Evolutionary conservation across 306 rosid genomes (phyloP), one percentile per base, ranked within the genome.

Genomic region (Cucurbita argyrosperma): DNA sequence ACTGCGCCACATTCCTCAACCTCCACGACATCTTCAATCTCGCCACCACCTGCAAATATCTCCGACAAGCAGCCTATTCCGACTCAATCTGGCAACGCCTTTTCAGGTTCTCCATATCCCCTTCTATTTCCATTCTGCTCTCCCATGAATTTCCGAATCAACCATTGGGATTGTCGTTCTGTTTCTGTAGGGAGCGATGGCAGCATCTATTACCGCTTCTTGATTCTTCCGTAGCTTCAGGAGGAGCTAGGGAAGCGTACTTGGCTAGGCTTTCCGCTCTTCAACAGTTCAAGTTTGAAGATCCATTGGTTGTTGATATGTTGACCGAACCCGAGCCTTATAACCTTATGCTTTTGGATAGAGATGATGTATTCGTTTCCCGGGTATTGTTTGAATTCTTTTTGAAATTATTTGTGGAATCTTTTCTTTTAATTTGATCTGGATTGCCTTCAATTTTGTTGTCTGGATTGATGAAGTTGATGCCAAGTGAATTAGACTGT

Each of bases 1-100:
- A 82, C 75, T 86, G 96, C 81, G 82, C 88, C 46, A 23, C 51
- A 52, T 79, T 53, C 78, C 86, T 92, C 8, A 77, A 45, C 65
- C 81, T 82, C 79, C 88, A 68, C 50, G 97, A 89, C 70, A 74
- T 92, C 75, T 89, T 88, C 82, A 86, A 83, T 65, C 18, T 91
- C 75, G 89, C 96, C 70, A 83, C 81, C 83, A 82, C 87, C 74
- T 89, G 91, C 87, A 83, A 78, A 74, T 79, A 76, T 57, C 80
- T 92, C 86, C 85, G 83, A 53, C 83, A 76, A 61, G 87, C 80
- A 74, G 83, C 96, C 6, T 89, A 86, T 68, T 87, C 97, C 72
- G 92, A 92, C 79, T 80, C 88, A 62, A 77, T 92, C 51, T 92
- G 97, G 96, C 87, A 57, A 11, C 90, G 59, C 42, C 62, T 82